phyloP scores from a whole-genome alignment of 768 basidiomycete genomes.

The Gyrodon lividus region DNA sequence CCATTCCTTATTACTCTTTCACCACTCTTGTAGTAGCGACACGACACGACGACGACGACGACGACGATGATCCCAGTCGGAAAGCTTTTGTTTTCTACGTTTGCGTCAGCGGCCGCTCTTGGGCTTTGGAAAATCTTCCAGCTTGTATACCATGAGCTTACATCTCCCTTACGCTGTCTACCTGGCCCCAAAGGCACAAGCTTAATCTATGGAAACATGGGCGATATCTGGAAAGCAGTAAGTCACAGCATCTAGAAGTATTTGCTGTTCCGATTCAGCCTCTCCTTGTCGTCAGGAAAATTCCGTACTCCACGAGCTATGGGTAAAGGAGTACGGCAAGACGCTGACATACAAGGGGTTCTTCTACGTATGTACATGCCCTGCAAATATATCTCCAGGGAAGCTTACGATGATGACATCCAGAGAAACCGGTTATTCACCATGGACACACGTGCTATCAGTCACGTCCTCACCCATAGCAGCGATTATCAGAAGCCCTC shows the following conservation, averaged over 20 bases:
- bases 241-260: constrained; percentile 1
- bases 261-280: neutral
- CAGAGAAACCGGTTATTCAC: constrained; percentile 49
- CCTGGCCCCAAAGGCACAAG: constrained; percentile 49
- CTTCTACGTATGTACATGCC: constrained; percentile 39
- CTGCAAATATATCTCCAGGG: neutral
- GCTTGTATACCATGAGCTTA: constrained; percentile 32
- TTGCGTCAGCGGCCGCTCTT: constrained; percentile 24
- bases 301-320: constrained; percentile 37
- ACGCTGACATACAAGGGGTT: constrained; percentile 45
- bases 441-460: constrained; percentile 58
- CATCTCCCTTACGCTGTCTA: constrained; percentile 46
- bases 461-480: constrained; percentile 59
- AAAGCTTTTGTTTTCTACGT: constrained; percentile 1
- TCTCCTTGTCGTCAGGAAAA: constrained; percentile 19
- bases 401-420: neutral
- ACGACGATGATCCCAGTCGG: neutral
- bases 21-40: no score
- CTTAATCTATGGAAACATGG: constrained; percentile 49
- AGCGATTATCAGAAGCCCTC: constrained; percentile 58
- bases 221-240: constrained; percentile 44
- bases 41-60: no score
- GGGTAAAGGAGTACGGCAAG: constrained; percentile 48
- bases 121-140: constrained; percentile 31
- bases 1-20: no score